Evolutionary conservation across 1,284 basidiomycete genomes (phyloP).

Genomic region (Schizopora paradoxa): DNA sequence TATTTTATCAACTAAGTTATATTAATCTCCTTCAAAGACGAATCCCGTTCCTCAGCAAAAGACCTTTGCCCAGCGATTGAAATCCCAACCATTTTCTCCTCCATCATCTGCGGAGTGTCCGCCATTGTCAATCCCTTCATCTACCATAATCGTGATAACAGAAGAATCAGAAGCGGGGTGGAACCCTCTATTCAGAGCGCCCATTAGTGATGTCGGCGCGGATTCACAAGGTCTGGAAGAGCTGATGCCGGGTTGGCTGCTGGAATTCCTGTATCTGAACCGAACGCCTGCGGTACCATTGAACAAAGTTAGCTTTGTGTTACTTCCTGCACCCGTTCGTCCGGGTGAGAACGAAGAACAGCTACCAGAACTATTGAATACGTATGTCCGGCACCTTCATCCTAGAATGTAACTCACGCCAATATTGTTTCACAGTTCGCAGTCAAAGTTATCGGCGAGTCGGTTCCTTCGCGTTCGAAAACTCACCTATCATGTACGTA

Average conservation of each 20-base stretch:
- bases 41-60: constrained; percentile 28
- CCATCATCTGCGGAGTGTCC: constrained; percentile 74
- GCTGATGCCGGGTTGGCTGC: constrained; percentile 80
- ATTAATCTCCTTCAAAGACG: neutral
- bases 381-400: constrained; percentile 47
- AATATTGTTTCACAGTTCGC: constrained; percentile 41
- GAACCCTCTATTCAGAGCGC: constrained; percentile 74
- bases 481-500: constrained; percentile 72
- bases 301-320: constrained; percentile 82
- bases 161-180: constrained; percentile 81
- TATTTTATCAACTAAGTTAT: neutral
- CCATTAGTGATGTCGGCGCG: constrained; percentile 53
- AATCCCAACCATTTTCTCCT: constrained; percentile 65
- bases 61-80: constrained; percentile 58
- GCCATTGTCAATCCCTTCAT: constrained; percentile 52
- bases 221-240: constrained; percentile 74
- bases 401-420: constrained; percentile 10
- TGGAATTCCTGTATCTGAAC: constrained; percentile 80
- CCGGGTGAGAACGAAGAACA: constrained; percentile 40
- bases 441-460: constrained; percentile 85
- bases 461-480: constrained; percentile 83
- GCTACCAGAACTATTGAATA: constrained; percentile 72
- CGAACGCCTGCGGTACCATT: constrained; percentile 45
- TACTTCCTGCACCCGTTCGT: constrained; percentile 66
- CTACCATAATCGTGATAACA: constrained; percentile 73